phyloP scores from a whole-genome alignment of 2,329 filamentous ascomycete species.

The Fusarium pininemorale region DNA sequence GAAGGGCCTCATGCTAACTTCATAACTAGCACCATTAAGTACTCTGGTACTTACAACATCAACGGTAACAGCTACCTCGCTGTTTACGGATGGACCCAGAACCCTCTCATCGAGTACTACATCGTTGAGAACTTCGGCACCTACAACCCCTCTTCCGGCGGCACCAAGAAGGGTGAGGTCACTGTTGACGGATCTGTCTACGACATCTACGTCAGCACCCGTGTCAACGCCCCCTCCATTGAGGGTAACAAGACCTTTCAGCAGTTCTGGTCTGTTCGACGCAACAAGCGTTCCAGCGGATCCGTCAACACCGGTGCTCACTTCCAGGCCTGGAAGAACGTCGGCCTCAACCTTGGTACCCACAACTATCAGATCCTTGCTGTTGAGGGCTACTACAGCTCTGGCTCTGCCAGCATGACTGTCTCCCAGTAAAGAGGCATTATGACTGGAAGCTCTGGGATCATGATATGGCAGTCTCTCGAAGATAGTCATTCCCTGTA shows the following conservation, averaged over 20 bases:
- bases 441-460: neutral
- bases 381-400: constrained; percentile 63
- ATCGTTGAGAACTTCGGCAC: constrained; percentile 50
- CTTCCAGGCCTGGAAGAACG: constrained; percentile 61
- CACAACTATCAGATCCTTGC: constrained; percentile 65
- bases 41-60: constrained; percentile 45
- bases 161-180: constrained; percentile 47
- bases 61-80: constrained; percentile 51
- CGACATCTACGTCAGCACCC: constrained; percentile 49
- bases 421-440: constrained; percentile 42
- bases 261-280: constrained; percentile 63
- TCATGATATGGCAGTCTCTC: neutral
- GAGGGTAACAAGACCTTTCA: constrained; percentile 60
- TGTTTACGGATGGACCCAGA: constrained; percentile 52
- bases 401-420: constrained; percentile 58
- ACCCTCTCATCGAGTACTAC: constrained; percentile 52
- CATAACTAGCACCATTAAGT: constrained; percentile 32
- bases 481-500: neutral
- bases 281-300: constrained; percentile 58
- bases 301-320: constrained; percentile 60
- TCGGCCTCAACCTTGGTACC: constrained; percentile 58
- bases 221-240: constrained; percentile 57
- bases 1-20: constrained; percentile 2
- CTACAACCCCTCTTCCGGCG: constrained; percentile 47
- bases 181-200: constrained; percentile 50